phyloP scores from a whole-genome alignment of 2,329 filamentous ascomycete genomes.

The Sporothrix inflata region DNA sequence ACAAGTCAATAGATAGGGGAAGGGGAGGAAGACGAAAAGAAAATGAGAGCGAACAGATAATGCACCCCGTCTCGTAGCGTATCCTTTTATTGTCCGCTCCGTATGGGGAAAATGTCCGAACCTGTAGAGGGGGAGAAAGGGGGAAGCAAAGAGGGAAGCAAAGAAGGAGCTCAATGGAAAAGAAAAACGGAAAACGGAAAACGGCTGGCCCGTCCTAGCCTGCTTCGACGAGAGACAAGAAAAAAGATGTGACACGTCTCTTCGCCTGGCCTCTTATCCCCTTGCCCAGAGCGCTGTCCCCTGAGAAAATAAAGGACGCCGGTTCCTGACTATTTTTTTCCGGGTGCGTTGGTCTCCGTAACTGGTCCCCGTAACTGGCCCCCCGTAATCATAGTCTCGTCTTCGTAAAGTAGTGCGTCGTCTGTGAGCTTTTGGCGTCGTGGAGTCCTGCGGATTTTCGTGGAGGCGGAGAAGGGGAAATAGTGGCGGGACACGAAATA shows the following conservation, averaged over 20 bases:
- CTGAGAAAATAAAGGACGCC: background rate
- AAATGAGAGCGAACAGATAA: background rate
- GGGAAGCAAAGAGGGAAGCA: background rate
- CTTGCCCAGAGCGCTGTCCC: background rate
- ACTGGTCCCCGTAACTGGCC: no score
- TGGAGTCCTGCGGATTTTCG: background rate
- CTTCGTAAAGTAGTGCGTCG: background rate
- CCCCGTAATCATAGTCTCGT: background rate
- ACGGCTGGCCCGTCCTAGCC: background rate
- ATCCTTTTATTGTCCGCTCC: constrained; percentile 9
- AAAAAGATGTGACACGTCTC: background rate
- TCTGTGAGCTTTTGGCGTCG: background rate
- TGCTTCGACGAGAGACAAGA: background rate
- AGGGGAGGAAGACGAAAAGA: background rate
- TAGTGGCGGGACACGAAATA: no score
- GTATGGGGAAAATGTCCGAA: background rate
- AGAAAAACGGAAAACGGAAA: background rate
- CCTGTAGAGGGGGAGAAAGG: background rate
- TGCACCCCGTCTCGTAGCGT: background rate
- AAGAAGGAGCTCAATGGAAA: background rate
- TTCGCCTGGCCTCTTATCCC: background rate
- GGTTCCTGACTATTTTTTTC: background rate
- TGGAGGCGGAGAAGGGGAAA: background rate
- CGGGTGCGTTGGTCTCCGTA: background rate
- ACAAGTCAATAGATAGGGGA: background rate